A percentile compares a stretch with the other conserved stretches of the same genome.
These are phyloP conservation scores for Lactarius hengduanensis DNA, from an alignment of 768 basidiomycete genomes.

Conservation along the genomic window DNA sequence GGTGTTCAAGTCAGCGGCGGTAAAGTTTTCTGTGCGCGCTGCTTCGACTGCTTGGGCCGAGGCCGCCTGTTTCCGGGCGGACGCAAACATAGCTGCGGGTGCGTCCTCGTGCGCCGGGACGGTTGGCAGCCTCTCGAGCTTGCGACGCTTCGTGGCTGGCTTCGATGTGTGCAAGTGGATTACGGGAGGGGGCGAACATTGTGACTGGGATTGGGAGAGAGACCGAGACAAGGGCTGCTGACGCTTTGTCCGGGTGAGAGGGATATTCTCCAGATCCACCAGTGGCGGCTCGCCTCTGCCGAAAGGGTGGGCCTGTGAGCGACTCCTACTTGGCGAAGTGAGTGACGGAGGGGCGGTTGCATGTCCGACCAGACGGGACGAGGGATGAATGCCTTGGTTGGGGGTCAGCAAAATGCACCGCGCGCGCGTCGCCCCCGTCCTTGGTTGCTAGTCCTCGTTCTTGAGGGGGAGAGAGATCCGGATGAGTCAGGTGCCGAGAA, in stretches of 20 bases:
- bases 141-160: constrained; percentile 8
- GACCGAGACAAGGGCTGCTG: neutral
- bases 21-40: neutral
- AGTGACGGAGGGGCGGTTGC: neutral
- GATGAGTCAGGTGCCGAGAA: neutral
- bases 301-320: neutral
- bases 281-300: neutral
- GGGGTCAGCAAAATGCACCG: neutral
- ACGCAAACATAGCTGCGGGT: neutral
- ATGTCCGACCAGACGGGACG: neutral
- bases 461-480: neutral
- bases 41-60: no score
- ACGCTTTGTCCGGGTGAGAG: neutral
- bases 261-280: constrained; percentile 7
- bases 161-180: no score
- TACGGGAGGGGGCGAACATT: neutral
- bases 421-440: neutral
- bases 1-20: neutral
- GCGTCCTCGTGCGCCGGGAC: neutral
- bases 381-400: neutral
- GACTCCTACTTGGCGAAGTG: neutral
- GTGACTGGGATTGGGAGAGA: neutral
- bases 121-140: constrained; percentile 4
- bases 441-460: no score
- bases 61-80: neutral